phyloP scores from a whole-genome alignment of 768 basidiomycete genomes.

The Pleurotus cornucopiae region DNA sequence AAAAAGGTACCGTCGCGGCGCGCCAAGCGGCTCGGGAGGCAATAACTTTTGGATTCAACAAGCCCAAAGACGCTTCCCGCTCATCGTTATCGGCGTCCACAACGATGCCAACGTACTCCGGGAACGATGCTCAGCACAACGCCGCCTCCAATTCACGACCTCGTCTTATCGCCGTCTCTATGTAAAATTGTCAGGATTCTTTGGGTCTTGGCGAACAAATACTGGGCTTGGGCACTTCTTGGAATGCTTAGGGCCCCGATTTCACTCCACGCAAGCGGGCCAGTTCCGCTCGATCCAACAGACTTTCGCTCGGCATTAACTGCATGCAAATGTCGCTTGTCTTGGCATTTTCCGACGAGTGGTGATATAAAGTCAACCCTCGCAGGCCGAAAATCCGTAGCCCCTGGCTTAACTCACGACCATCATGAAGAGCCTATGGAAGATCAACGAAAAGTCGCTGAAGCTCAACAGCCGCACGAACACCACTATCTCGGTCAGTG shows the following conservation, averaged over 20 bases:
- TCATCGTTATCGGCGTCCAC: neutral
- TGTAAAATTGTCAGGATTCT: neutral
- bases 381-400: neutral
- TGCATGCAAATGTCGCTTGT: neutral
- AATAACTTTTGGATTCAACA: neutral
- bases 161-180: neutral
- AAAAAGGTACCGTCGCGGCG: neutral
- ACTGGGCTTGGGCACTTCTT: slow-evolving; percentile 3
- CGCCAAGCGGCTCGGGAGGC: neutral
- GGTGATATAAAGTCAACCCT: slow-evolving; percentile 2
- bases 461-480: slow-evolving; percentile 2
- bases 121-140: neutral
- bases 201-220: neutral
- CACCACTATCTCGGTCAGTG: slow-evolving; percentile 2
- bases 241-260: slow-evolving; percentile 3
- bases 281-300: slow-evolving; percentile 5
- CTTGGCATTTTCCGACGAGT: slow-evolving; percentile 6
- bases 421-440: slow-evolving; percentile 5
- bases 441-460: slow-evolving; percentile 7
- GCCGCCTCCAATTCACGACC: too few species aligned
- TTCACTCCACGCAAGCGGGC: neutral
- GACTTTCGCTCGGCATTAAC: slow-evolving; percentile 4
- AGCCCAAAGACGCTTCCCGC: neutral
- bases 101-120: neutral
- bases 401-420: slow-evolving; percentile 3